Percentiles rank a stretch among this genome's conserved stretches.
Conservation (phyloP, 306 rosid species). For the Heteromeles arbutifolia region DNA sequence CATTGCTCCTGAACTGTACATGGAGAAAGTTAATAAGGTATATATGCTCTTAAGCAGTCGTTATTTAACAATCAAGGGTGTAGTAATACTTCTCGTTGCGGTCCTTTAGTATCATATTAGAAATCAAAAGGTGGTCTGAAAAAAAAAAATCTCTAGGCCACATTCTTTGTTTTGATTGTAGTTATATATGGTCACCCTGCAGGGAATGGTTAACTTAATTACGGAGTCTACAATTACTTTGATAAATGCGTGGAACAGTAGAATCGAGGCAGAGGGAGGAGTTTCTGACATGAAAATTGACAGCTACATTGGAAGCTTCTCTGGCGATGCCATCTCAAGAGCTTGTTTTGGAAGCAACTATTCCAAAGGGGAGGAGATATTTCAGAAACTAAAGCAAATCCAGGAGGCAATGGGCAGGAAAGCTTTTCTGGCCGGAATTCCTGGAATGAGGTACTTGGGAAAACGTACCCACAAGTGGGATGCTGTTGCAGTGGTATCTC, state of each 20-base stretch:
- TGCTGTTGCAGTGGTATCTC: too few relatives aligned
- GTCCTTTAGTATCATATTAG: too few relatives aligned
- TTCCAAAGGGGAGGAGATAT: conserved; percentile 9
- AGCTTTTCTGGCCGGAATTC: neutral
- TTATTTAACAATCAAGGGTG: too few relatives aligned
- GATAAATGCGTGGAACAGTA: conserved; percentile 3
- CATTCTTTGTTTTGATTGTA: too few relatives aligned
- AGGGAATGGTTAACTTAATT: conserved; percentile 14
- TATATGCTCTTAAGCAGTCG: too few relatives aligned
- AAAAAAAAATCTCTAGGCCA: too few relatives aligned
- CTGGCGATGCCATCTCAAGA: conserved; percentile 22
- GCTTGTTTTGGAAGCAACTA: conserved; percentile 21
- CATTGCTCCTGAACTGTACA: conserved; percentile 44
- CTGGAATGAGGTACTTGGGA: neutral
- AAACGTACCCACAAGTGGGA: too few relatives aligned
- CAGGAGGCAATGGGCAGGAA: conserved; percentile 15
- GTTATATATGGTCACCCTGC: neutral
- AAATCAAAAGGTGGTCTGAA: too few relatives aligned
- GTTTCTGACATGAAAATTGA: neutral
- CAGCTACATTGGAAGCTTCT: neutral
- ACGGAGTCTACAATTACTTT: neutral
- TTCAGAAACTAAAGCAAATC: conserved; percentile 4
- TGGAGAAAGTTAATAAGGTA: conserved; percentile 55
- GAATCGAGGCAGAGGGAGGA: neutral
- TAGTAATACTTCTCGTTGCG: too few relatives aligned